Evolutionary conservation across 2,329 filamentous ascomycete species (phyloP).

Genomic region (Fusarium buharicum): DNA sequence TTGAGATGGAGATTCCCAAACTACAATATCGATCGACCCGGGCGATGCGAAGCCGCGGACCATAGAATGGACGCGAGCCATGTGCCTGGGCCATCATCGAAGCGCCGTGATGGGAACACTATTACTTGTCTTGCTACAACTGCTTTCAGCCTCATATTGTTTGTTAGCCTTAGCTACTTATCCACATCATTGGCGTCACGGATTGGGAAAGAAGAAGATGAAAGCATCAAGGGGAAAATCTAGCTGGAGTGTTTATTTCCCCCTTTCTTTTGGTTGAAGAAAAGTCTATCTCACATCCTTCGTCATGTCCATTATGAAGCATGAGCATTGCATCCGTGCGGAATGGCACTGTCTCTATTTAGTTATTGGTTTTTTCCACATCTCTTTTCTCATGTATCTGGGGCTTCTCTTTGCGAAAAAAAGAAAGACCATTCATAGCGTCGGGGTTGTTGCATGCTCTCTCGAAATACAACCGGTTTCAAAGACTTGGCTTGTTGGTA

Average conservation of each 20-base stretch:
- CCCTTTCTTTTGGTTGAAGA: neutral
- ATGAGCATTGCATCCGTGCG: slow-evolving; percentile 27
- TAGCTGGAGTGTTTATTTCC: slow-evolving; percentile 8
- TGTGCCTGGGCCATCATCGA: slow-evolving; percentile 36
- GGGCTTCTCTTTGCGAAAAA: slow-evolving; percentile 30
- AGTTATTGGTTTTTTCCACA: slow-evolving; percentile 8
- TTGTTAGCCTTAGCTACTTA: slow-evolving; percentile 23
- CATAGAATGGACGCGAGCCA: slow-evolving; percentile 41
- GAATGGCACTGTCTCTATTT: slow-evolving; percentile 26
- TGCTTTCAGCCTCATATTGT: slow-evolving; percentile 21
- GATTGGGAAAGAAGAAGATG: slow-evolving; percentile 26
- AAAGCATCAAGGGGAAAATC: neutral
- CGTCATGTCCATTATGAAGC: slow-evolving; percentile 36
- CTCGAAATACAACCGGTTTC: slow-evolving; percentile 15
- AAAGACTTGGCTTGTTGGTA: slow-evolving; percentile 17
- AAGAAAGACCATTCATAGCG: slow-evolving; percentile 43
- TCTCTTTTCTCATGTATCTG: slow-evolving; percentile 17
- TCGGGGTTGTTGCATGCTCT: slow-evolving; percentile 40
- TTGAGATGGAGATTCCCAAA: slow-evolving; percentile 52
- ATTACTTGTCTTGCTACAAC: neutral
- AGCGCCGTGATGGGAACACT: slow-evolving; percentile 15
- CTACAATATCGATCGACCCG: slow-evolving; percentile 58
- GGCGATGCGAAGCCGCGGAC: slow-evolving; percentile 50
- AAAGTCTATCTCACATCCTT: slow-evolving; percentile 14
- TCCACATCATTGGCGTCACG: slow-evolving; percentile 35